Evolutionary conservation across 139 green algal genomes (phyloP).

Genomic region (Ostreobium quekettii): DNA sequence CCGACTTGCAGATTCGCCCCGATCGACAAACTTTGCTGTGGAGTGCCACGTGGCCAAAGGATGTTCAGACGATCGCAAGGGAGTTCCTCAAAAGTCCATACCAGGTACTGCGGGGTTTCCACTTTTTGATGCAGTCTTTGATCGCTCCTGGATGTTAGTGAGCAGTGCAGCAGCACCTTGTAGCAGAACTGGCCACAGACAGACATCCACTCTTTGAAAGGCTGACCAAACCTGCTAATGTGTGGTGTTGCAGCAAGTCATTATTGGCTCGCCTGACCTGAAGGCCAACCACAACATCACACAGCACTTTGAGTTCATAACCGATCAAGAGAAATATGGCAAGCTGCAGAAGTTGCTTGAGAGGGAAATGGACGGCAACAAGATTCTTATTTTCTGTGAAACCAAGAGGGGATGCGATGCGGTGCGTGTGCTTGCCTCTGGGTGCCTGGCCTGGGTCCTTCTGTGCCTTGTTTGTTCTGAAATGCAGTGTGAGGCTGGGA

Average conservation of each 20-base stretch:
- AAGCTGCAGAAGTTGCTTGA: slow-evolving; percentile 51
- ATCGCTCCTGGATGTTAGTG: too few relatives aligned
- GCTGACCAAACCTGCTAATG: too few relatives aligned
- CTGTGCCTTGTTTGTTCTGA: background rate
- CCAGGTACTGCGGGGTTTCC: too few relatives aligned
- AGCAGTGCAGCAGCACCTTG: background rate
- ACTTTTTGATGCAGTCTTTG: too few relatives aligned
- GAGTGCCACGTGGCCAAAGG: slow-evolving; percentile 89
- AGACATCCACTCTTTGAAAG: too few relatives aligned
- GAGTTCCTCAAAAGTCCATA: slow-evolving; percentile 81
- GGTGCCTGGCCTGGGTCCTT: background rate
- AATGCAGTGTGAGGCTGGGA: background rate
- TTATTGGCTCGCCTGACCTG: slow-evolving; percentile 71
- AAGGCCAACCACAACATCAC: slow-evolving; percentile 87
- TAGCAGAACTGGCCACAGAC: background rate
- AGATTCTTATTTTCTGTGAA: slow-evolving; percentile 80
- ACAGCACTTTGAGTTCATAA: slow-evolving; percentile 66
- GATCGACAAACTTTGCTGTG: slow-evolving; percentile 94
- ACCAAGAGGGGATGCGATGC: slow-evolving; percentile 88
- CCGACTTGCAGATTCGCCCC: slow-evolving; percentile 67
- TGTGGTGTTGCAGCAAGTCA: slow-evolving; percentile 37
- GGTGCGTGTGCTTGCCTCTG: slow-evolving; percentile 16
- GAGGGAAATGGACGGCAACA: slow-evolving; percentile 69
- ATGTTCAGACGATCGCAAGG: slow-evolving; percentile 74
- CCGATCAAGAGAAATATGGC: slow-evolving; percentile 58